Evolutionary conservation across 495 filamentous ascomycete genomes (phyloP).

Genomic region (Penicillium verhagenii): DNA sequence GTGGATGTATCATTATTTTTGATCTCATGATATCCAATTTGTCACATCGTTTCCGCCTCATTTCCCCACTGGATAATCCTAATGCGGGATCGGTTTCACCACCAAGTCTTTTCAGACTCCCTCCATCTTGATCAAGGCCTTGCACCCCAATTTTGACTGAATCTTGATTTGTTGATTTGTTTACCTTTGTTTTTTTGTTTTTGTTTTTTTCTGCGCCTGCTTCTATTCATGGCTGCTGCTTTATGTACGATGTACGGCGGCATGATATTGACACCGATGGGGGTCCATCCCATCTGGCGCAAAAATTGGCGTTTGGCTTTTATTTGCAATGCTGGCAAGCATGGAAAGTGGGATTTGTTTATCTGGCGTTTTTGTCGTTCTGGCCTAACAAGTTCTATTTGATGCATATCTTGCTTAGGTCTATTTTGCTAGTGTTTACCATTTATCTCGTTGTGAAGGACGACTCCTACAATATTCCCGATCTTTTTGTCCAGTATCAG

Average conservation of each 20-base stretch:
- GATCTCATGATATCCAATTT: constrained; percentile 17
- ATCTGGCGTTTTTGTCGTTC: constrained; percentile 12
- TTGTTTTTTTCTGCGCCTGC: constrained; percentile 13
- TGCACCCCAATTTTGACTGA: no score
- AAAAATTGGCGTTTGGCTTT: constrained; percentile 32
- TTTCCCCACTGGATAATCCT: constrained; percentile 16
- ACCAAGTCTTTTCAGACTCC: constrained; percentile 24
- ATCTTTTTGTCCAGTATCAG: neutral
- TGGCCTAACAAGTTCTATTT: constrained; percentile 3
- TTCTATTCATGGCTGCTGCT: constrained; percentile 10
- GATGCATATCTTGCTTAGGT: constrained; percentile 3
- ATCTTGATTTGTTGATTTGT: no score
- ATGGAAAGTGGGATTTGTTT: constrained; percentile 8
- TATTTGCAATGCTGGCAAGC: constrained; percentile 18
- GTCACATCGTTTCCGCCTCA: constrained; percentile 3
- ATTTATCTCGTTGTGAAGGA: neutral
- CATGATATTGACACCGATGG: constrained; percentile 30
- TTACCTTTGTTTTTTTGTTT: constrained; percentile 5
- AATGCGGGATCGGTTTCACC: neutral
- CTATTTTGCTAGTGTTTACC: neutral
- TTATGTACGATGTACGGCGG: constrained; percentile 21
- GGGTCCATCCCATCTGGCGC: constrained; percentile 16
- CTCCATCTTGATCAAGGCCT: constrained; percentile 9
- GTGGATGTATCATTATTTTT: constrained; percentile 40
- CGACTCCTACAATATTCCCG: neutral